Conservation (phyloP, 768 basidiomycete genomes). For the Tulasnella sp. region DNA sequence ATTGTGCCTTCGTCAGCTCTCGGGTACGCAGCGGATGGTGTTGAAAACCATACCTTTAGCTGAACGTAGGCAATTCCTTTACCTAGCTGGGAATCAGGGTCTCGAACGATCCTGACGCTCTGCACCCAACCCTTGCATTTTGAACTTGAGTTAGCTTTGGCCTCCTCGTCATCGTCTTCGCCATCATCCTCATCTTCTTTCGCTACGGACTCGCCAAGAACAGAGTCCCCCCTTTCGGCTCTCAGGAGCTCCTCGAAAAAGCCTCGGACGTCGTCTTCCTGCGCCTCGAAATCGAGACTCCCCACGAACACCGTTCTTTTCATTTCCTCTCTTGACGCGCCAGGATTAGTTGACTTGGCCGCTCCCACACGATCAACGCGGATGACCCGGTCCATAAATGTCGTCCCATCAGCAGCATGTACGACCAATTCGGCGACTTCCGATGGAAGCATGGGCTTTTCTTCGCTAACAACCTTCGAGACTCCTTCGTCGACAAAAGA, state of each 20-base stretch:
- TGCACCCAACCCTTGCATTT: slow-evolving; percentile 23
- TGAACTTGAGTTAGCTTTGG: slow-evolving; percentile 32
- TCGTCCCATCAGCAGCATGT: slow-evolving; percentile 59
- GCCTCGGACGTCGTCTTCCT: slow-evolving; percentile 80
- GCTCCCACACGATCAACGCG: slow-evolving; percentile 42
- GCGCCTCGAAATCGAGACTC: slow-evolving; percentile 85
- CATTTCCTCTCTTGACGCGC: slow-evolving; percentile 51
- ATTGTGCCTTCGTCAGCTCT: too few relatives aligned
- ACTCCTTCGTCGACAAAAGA: not conserved
- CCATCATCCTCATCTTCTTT: slow-evolving; percentile 32
- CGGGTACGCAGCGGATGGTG: not conserved
- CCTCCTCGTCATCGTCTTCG: slow-evolving; percentile 24
- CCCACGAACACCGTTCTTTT: slow-evolving; percentile 86
- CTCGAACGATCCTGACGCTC: slow-evolving; percentile 42
- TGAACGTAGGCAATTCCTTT: slow-evolving; percentile 61
- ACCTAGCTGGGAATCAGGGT: slow-evolving; percentile 45
- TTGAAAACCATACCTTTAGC: slow-evolving; percentile 55
- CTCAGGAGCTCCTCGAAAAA: slow-evolving; percentile 80
- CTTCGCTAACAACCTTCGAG: not conserved
- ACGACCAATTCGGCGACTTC: slow-evolving; percentile 63
- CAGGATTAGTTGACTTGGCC: slow-evolving; percentile 38
- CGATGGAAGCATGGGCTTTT: slow-evolving; percentile 43
- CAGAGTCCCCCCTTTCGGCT: slow-evolving; percentile 56
- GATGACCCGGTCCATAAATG: slow-evolving; percentile 81
- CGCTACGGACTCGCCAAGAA: not conserved